Percentiles rank a stretch among this genome's conserved stretches.
Conservation (phyloP, 2,329 filamentous ascomycete genomes). For the Cladophialophora psammophila region DNA sequence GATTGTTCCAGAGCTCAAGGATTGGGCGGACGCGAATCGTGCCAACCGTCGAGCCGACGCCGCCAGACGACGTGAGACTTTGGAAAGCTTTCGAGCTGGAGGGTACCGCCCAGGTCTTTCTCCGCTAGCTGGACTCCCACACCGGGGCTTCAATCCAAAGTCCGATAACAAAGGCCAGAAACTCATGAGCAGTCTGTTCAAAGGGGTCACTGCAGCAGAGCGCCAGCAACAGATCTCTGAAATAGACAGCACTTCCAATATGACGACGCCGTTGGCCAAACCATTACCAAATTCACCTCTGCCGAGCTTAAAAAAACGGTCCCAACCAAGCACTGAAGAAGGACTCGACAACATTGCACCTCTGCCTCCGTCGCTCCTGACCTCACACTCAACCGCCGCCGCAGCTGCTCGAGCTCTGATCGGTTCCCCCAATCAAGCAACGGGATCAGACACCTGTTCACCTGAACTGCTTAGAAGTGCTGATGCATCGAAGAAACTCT, state of each 20-base stretch:
- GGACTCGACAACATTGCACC: slow-evolving; percentile 50
- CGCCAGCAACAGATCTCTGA: slow-evolving; percentile 46
- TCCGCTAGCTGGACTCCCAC: slow-evolving; percentile 30
- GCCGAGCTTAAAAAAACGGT: slow-evolving; percentile 42
- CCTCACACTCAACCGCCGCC: slow-evolving; percentile 45
- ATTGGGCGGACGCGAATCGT: slow-evolving; percentile 48
- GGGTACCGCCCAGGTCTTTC: slow-evolving; percentile 23
- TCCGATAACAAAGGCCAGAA: slow-evolving; percentile 45
- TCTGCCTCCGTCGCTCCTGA: slow-evolving; percentile 53
- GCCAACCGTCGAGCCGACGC: slow-evolving; percentile 44
- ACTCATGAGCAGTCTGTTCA: slow-evolving; percentile 53
- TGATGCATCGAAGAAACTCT: slow-evolving; percentile 12
- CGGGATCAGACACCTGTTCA: slow-evolving; percentile 22
- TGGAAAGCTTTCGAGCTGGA: slow-evolving; percentile 31
- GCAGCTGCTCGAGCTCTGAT: slow-evolving; percentile 38
- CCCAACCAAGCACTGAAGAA: slow-evolving; percentile 46
- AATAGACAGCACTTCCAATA: slow-evolving; percentile 61
- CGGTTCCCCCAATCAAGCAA: slow-evolving; percentile 36
- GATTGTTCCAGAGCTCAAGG: slow-evolving; percentile 58
- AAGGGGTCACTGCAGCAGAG: slow-evolving; percentile 51
- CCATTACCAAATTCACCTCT: slow-evolving; percentile 55
- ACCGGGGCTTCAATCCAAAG: slow-evolving; percentile 26
- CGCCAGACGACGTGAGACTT: slow-evolving; percentile 25
- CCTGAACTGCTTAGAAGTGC: slow-evolving; percentile 24
- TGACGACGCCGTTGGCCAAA: slow-evolving; percentile 63